These are phyloP conservation scores for Mycena kentingensis DNA, from an alignment of 768 basidiomycete genomes.

Conservation along the genomic window DNA sequence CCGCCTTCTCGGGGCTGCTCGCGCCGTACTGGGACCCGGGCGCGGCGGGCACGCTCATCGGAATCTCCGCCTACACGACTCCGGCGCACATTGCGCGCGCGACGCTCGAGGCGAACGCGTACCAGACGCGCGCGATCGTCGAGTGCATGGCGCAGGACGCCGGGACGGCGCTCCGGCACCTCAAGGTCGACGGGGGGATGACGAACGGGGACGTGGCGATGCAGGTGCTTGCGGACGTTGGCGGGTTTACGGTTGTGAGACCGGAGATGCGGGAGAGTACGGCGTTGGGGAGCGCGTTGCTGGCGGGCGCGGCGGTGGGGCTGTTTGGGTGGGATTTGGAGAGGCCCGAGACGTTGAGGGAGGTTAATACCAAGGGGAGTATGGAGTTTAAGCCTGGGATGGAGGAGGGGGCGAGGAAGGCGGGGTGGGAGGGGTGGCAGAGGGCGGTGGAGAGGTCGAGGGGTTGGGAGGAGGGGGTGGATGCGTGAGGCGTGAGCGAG, in stretches of 20 bases:
- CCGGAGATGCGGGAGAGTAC: constrained; percentile 99
- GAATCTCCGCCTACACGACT: constrained; percentile 84
- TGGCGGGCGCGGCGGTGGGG: constrained; percentile 85
- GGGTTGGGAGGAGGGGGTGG: constrained; percentile 72
- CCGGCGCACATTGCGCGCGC: constrained; percentile 93
- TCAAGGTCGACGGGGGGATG: constrained; percentile 99
- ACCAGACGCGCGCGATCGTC: constrained; percentile 92
- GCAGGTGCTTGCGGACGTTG: constrained; percentile 84
- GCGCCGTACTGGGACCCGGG: constrained; percentile 98
- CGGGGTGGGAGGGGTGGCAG: constrained; percentile 82
- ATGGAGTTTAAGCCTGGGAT: constrained; percentile 65
- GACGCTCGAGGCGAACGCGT: constrained; percentile 94
- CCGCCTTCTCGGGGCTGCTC: constrained; percentile 92
- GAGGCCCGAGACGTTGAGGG: constrained; percentile 76
- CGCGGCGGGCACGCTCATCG: constrained; percentile 85
- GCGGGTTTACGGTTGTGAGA: constrained; percentile 88
- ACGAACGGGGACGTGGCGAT: constrained; percentile 91
- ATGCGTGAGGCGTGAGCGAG: constrained; percentile 17
- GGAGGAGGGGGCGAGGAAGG: constrained; percentile 53
- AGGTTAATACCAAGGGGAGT: constrained; percentile 87
- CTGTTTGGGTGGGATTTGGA: constrained; percentile 92
- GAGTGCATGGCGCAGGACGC: constrained; percentile 95
- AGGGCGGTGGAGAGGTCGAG: constrained; percentile 82
- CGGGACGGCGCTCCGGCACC: constrained; percentile 71
- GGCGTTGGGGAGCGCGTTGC: constrained; percentile 90